Conservation (phyloP, 768 basidiomycete genomes). For the Boletellus sp. region DNA sequence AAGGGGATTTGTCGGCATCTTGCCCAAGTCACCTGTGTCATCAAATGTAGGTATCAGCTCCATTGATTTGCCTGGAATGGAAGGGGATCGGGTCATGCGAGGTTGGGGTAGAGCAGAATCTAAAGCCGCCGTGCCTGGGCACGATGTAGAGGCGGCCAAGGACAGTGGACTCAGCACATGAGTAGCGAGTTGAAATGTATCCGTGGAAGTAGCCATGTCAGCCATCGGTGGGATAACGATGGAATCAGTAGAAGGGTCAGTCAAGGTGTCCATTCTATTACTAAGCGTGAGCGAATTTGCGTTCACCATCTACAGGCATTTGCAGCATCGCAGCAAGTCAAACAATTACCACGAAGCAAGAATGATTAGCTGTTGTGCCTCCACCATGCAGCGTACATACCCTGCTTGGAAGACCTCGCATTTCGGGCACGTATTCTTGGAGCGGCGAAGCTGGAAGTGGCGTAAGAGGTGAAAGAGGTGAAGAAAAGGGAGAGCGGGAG, state of each 20-base stretch:
- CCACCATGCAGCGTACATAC: conserved; percentile 13
- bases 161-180: not conserved
- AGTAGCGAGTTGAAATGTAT: not conserved
- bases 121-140: not conserved
- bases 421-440: conserved; percentile 3
- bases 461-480: conserved; percentile 45
- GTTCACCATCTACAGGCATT: not conserved
- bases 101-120: conserved; percentile 1
- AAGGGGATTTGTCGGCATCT: not conserved
- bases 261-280: not conserved
- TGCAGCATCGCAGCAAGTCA: not conserved
- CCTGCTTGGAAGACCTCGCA: conserved; percentile 12
- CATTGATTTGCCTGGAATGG: not conserved
- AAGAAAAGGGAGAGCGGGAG: conserved; percentile 1
- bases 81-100: not conserved
- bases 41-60: conserved; percentile 1
- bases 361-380: not conserved
- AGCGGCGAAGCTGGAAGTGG: conserved; percentile 49
- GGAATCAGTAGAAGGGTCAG: conserved; percentile 1
- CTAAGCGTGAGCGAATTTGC: not conserved
- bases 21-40: not conserved
- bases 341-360: not conserved
- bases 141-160: conserved; percentile 4
- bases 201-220: conserved; percentile 4
- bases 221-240: not conserved